These are phyloP conservation scores for Fusarium pininemorale DNA, from an alignment of 2,329 filamentous ascomycete genomes.

Conservation along the genomic window DNA sequence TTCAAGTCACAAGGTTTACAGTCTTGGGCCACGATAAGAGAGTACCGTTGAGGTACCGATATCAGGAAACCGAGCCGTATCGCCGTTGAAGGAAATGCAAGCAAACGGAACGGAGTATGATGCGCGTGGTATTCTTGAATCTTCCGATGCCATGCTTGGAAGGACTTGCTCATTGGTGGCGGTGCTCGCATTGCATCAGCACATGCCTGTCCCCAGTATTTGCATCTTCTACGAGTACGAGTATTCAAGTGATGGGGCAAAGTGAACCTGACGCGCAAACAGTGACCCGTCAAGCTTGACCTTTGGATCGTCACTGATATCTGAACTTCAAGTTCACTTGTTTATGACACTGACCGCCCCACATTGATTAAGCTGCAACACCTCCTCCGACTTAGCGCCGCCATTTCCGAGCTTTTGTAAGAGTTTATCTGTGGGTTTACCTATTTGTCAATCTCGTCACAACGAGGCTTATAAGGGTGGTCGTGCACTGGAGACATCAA, in stretches of 20 bases:
- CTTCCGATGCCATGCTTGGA: background rate
- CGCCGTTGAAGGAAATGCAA: background rate
- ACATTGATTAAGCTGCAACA: slow-evolving; percentile 20
- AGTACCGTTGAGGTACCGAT: slow-evolving; percentile 11
- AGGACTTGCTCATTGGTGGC: slow-evolving; percentile 12
- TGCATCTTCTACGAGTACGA: slow-evolving; percentile 6
- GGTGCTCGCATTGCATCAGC: slow-evolving; percentile 15
- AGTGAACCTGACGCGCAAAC: background rate
- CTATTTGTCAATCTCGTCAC: slow-evolving; percentile 5
- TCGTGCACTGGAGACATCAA: slow-evolving; percentile 17
- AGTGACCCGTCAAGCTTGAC: background rate
- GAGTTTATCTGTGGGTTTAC: slow-evolving; percentile 10
- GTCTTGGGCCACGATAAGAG: slow-evolving; percentile 38
- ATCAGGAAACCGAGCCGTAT: slow-evolving; percentile 32
- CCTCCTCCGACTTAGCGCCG: slow-evolving; percentile 34
- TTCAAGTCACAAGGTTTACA: slow-evolving; percentile 36
- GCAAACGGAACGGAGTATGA: background rate
- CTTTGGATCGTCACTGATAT: background rate
- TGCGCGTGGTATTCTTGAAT: background rate
- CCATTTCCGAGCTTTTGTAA: slow-evolving; percentile 25
- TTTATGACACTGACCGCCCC: slow-evolving; percentile 21
- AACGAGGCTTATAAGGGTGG: slow-evolving; percentile 31
- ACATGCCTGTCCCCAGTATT: slow-evolving; percentile 27
- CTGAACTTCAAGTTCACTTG: background rate
- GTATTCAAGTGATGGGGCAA: slow-evolving; percentile 10